Conservation (phyloP, 177 flowering plant genomes). For the Telopea speciosissima region DNA sequence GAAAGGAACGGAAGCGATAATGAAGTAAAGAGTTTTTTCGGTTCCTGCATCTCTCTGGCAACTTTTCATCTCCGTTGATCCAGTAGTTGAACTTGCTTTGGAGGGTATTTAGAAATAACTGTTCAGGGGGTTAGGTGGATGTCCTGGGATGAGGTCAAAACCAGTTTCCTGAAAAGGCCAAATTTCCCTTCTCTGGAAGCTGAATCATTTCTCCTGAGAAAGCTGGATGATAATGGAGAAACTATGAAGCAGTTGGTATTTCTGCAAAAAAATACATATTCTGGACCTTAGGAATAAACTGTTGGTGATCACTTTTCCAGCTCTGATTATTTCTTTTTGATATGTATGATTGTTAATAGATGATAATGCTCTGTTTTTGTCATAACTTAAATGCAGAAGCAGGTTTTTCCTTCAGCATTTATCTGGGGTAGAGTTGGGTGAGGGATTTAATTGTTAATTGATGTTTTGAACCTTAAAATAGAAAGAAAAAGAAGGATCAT, state of each 20-base stretch:
- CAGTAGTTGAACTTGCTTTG: neutral
- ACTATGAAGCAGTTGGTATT: neutral
- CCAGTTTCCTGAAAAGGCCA: neutral
- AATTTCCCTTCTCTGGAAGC: neutral
- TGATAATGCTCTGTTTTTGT: neutral
- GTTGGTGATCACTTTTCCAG: neutral
- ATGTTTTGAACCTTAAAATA: no score
- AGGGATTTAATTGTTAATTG: no score
- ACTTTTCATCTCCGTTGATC: neutral
- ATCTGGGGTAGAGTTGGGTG: no score
- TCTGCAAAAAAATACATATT: neutral
- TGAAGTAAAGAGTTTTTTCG: neutral
- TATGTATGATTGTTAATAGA: neutral
- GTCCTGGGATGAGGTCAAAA: neutral
- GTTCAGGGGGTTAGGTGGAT: neutral
- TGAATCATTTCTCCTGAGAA: neutral
- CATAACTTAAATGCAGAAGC: neutral
- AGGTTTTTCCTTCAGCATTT: neutral
- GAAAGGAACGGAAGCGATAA: neutral
- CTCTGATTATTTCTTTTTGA: neutral
- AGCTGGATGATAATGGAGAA: neutral
- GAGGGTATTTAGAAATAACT: neutral
- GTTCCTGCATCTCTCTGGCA: neutral
- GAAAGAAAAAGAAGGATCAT: no score
- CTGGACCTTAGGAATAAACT: neutral